Evolutionary conservation across 768 basidiomycete species (phyloP), one percentile per base, ranked within the genome.

Genomic region (Infundibulicybe gibba): DNA sequence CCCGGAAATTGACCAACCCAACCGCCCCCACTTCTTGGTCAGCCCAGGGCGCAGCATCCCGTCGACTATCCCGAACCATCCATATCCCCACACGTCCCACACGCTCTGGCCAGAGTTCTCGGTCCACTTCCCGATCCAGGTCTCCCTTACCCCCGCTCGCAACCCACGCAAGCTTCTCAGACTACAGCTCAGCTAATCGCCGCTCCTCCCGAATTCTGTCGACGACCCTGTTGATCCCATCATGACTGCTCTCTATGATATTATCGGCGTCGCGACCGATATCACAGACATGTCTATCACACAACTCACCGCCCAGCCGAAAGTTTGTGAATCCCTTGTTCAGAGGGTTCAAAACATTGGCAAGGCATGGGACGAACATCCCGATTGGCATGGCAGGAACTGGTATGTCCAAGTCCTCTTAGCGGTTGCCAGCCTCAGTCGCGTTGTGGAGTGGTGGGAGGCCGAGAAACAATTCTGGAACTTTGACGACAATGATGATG

Each of bases 401-500:
- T 99, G 95, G 97, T 98, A 97, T 67, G 94, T 97, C 44, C 94
- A 95, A 61, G 86, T 97, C 20, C 77, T 98, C 4, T 83, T 97
- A 41, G 95, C 97, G 16, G 86, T 98, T 41, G 97, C 97, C 30
- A 93, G 91, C 58, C 82, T 99, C 52, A 90, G 87, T 65, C 87
- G 95, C 48, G 97, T 98, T 21, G 87, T 97, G 52, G 97, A 97
- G 61, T 99, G 97, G 95, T 97, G 94, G 93, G 94, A 97, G 66
- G 97, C 97, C 10, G 95, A 98, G 72, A 94, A 94, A 60, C 92
- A 94, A 55, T 99, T 99, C 66, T 99, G 97, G 97, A 97, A 97
- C 59, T 98, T 97, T 61, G 90, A 94, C 60, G 90, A 92, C 60
- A 86, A 88, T 51, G 88, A 89, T 39, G 85, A 90, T 49, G 92